These are phyloP conservation scores for Pseudogymnoascus sp. DNA, from an alignment of 2,329 filamentous ascomycete genomes.

Conservation along the genomic window DNA sequence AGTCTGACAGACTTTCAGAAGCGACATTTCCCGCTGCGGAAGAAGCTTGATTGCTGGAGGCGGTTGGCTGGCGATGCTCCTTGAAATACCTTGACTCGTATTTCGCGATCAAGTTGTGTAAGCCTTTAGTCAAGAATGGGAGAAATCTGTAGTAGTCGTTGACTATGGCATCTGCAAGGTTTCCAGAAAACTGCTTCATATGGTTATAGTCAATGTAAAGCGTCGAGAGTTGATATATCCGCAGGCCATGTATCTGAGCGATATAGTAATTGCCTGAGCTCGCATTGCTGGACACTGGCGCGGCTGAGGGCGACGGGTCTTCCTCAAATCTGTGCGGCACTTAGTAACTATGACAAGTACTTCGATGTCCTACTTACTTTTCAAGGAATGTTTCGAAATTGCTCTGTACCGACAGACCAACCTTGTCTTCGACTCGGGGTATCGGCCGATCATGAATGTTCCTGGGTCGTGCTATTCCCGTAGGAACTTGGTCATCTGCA, in stretches of 20 bases:
- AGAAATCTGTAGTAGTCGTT: constrained; percentile 92
- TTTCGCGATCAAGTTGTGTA: constrained; percentile 91
- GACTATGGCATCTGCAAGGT: constrained; percentile 77
- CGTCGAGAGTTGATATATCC: constrained; percentile 67
- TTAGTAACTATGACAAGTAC: constrained; percentile 7
- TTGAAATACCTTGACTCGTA: constrained; percentile 92
- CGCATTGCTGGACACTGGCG: constrained; percentile 58
- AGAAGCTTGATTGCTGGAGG: constrained; percentile 63
- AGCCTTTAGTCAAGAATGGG: constrained; percentile 77
- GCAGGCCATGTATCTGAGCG: constrained; percentile 73
- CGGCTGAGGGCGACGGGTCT: constrained; percentile 55
- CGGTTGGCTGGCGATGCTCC: constrained; percentile 78
- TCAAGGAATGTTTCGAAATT: constrained; percentile 77
- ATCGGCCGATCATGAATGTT: constrained; percentile 43
- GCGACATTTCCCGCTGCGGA: constrained; percentile 58
- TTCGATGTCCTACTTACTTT: constrained; percentile 42
- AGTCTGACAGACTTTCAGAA: constrained; percentile 54
- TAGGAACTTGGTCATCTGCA: constrained; percentile 56
- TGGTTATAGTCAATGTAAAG: constrained; percentile 86
- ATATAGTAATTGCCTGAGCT: constrained; percentile 73
- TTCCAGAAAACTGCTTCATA: constrained; percentile 67
- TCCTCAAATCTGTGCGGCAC: constrained; percentile 51
- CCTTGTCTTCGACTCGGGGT: constrained; percentile 66
- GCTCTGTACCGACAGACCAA: constrained; percentile 65
- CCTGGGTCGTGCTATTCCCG: constrained; percentile 41